Evolutionary conservation across 2,329 filamentous ascomycete species (phyloP).

Genomic region (Fusarium praegraminearum): DNA sequence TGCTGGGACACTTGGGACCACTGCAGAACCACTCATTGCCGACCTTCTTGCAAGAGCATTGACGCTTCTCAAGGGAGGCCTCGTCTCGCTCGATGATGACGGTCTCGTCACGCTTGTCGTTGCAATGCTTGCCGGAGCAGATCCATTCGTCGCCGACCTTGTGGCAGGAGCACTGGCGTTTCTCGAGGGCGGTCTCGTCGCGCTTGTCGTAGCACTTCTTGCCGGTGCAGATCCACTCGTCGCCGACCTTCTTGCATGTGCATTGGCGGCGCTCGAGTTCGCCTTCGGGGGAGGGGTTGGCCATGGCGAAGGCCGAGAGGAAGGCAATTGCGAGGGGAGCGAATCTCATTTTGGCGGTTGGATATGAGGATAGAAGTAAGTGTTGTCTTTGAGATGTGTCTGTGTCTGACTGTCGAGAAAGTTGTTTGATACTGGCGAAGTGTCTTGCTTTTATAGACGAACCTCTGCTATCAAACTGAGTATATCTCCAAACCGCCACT

Average conservation of each 20-base stretch:
- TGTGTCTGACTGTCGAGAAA: no score
- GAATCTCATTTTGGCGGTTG: slow-evolving; percentile 26
- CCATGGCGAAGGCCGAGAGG: slow-evolving; percentile 24
- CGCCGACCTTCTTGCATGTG: slow-evolving; percentile 10
- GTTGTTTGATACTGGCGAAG: rapidly evolving
- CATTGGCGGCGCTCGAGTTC: slow-evolving; percentile 2
- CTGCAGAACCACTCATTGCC: slow-evolving; percentile 12
- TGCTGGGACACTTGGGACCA: slow-evolving; percentile 1
- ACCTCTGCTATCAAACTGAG: rapidly evolving
- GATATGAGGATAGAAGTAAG: rapidly evolving
- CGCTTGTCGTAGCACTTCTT: slow-evolving; percentile 5
- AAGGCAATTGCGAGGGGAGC: slow-evolving; percentile 8
- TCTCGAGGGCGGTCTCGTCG: neutral
- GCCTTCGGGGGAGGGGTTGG: slow-evolving; percentile 1
- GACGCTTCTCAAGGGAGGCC: rapidly evolving
- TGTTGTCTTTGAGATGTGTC: neutral
- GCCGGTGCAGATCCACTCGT: slow-evolving; percentile 12
- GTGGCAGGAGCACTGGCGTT: slow-evolving; percentile 19
- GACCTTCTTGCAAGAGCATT: slow-evolving; percentile 14
- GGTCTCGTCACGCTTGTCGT: no score
- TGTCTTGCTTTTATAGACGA: neutral
- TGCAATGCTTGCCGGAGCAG: slow-evolving; percentile 3
- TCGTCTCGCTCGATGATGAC: no score
- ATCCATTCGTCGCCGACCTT: slow-evolving; percentile 12
- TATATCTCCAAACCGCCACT: neutral